Conservation (phyloP, 2,329 filamentous ascomycete species). For the Leptographium flavum region DNA sequence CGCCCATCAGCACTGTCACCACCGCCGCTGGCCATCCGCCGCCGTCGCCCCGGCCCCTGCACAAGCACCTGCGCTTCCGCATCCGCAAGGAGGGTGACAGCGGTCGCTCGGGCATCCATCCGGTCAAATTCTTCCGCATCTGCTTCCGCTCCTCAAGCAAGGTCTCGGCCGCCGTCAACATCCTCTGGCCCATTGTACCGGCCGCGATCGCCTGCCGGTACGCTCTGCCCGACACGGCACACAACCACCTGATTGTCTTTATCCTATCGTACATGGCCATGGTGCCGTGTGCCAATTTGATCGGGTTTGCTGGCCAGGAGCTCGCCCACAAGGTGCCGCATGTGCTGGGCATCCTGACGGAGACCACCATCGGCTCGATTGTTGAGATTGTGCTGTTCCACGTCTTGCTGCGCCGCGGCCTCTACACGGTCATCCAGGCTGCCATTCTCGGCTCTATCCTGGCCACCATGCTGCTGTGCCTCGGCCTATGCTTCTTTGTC, state of each 20-base stretch:
- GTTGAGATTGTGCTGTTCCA: slow-evolving; percentile 79
- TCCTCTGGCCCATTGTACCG: slow-evolving; percentile 64
- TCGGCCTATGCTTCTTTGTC: slow-evolving; percentile 68
- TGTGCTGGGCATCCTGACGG: slow-evolving; percentile 48
- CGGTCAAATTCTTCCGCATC: slow-evolving; percentile 47
- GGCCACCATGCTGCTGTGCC: slow-evolving; percentile 66
- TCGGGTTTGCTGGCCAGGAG: slow-evolving; percentile 62
- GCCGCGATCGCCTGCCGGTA: slow-evolving; percentile 51
- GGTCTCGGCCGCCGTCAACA: slow-evolving; percentile 50
- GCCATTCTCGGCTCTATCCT: slow-evolving; percentile 74
- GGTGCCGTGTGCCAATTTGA: slow-evolving; percentile 60
- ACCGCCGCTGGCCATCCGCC: background rate
- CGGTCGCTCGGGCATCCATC: slow-evolving; percentile 51
- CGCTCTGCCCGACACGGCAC: slow-evolving; percentile 14
- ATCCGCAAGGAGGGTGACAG: slow-evolving; percentile 41
- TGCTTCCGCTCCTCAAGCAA: slow-evolving; percentile 49
- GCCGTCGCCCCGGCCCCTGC: background rate
- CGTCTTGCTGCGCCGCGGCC: slow-evolving; percentile 42
- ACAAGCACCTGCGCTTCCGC: slow-evolving; percentile 5
- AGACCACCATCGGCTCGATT: slow-evolving; percentile 52
- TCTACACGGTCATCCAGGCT: slow-evolving; percentile 62
- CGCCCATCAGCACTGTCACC: background rate
- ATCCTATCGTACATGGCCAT: slow-evolving; percentile 62
- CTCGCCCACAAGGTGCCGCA: slow-evolving; percentile 62
- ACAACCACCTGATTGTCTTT: slow-evolving; percentile 48